phyloP scores from a whole-genome alignment of 305 asterid genomes.

The Rubia occidens region DNA sequence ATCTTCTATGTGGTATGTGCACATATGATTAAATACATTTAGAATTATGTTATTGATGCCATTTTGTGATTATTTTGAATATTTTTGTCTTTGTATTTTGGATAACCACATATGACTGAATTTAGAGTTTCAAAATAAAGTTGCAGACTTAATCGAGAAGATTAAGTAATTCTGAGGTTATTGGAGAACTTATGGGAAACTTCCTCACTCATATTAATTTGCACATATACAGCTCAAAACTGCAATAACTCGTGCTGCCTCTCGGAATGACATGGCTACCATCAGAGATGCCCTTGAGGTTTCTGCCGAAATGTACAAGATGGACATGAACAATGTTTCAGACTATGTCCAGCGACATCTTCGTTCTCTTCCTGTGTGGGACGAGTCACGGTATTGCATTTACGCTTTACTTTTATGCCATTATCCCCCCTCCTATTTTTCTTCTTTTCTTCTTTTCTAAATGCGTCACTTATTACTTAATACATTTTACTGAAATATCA shows the following conservation, averaged over 20 bases:
- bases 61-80: slow-evolving; percentile 6
- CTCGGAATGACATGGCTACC: slow-evolving; percentile 94
- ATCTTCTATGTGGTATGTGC: not conserved
- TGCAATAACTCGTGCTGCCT: slow-evolving; percentile 69
- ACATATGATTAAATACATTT: not conserved
- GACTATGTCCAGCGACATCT: slow-evolving; percentile 87
- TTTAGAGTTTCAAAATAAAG: not conserved
- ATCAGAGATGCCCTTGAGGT: slow-evolving; percentile 96
- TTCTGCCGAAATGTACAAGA: slow-evolving; percentile 88
- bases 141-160: slow-evolving; percentile 11
- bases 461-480: not conserved
- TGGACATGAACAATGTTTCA: slow-evolving; percentile 64
- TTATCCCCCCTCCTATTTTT: not conserved
- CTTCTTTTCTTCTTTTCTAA: not conserved
- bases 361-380: slow-evolving; percentile 87
- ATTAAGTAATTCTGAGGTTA: slow-evolving; percentile 6
- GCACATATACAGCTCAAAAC: slow-evolving; percentile 67
- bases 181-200: slow-evolving; percentile 11
- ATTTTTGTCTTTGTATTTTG: not conserved
- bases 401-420: not conserved
- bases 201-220: slow-evolving; percentile 16
- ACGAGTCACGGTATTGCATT: slow-evolving; percentile 76
- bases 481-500: not conserved
- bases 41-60: not conserved
- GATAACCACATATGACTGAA: not conserved